Base-by-base conservation (phyloP, 352 stramenopile species). In the Phytophthora gonapodyides region DNA sequence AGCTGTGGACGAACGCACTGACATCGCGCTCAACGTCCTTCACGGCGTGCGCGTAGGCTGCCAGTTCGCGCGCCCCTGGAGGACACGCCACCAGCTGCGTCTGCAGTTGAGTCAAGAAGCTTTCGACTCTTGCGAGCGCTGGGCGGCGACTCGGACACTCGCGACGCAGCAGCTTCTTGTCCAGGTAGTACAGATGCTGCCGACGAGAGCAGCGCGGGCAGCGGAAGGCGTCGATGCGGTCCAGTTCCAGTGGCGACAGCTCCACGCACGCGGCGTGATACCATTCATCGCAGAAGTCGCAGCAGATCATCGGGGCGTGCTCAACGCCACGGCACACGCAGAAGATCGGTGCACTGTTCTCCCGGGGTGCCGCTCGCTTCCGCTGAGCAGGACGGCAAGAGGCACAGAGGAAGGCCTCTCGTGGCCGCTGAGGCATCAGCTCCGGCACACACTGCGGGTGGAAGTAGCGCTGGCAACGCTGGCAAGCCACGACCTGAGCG, bases 241-340 rank as follows among this genome's bases (percentile, higher is more conserved):
- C 79, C 61, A 95, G 82, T 1, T 78, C 75, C 0, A 76, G 61
- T 1, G 73, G 69, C 7, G 54, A 69, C 44, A 95, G 80, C 0
- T 79, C 79, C 48, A 95, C 90, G 50, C 86, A 95, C 1, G 41
- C 48, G 0, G 78, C 75, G 49, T 95, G 86, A 48, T 93, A 95
- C 86, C 86, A 95, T 71, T 95, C 86, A 55, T 95, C 86, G 36
- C 86, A 95, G 48, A 89, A 87, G 45, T 95, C 86, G 55, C 86
- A 95, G 68, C 86, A 95, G 44, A 95, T 91, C 86, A 95, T 95
- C 15, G 86, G 75, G n/a, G 74, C 55, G 37, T 78, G 65, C 21
- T 95, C 86, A 1, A 61, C 51, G 6, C 79, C 78, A 21, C 86
- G 75, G 24, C 86, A 95, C n/a, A 85, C 53, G 41, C 86, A 95